Base-by-base conservation (phyloP, 495 filamentous ascomycete genomes). In the Sordaria brevicollis region DNA sequence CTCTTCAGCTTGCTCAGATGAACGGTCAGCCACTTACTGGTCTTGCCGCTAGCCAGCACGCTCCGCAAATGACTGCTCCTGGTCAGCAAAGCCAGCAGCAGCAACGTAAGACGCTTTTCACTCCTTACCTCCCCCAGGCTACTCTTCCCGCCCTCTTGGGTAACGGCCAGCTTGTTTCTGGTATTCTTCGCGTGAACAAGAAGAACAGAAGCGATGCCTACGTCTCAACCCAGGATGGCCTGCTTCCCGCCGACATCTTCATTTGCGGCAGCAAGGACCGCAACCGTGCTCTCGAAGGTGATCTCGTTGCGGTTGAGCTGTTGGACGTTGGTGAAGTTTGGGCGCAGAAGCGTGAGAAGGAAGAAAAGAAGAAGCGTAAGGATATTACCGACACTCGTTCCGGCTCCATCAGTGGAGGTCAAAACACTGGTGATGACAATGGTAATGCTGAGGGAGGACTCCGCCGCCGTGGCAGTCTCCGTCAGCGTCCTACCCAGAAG, bases 291-390 rank as follows among this genome's bases (percentile, higher is more conserved):
- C 85, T 99, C 33, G 95, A 98, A 81, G 95, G 95, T 70, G 95
- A 99, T 77, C 86, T 94, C 67, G 95, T 99, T 67, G 95, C 95
- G 35, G 89, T 99, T 67, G 95, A 99, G 78, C 89, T 99, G 21
- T 89, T 99, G 34, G 95, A 99, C 77, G 95, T 99, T 3, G 95
- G 98, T 78, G 95, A 99, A 76, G 95, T 99, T 10, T 99, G 95
- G 95, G 88, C 90, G 17, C 95, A 99, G 82, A 99, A 99, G 84
- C 91, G 92, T 29, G 95, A 99, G 78, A 99, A 99, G 77, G 95
- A 99, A 79, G 95, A 99, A 76, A 99, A 99, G 85, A 99, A 99
- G 89, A 98, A 98, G 84, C 91, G 95, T 78, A 99, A 99, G 84
- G 95, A 99, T 76, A 95, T 96, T 70, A 96, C 93, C 29, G 95